Base-by-base conservation (phyloP, 139 green algal genomes). In the Tetraselmis striata region DNA sequence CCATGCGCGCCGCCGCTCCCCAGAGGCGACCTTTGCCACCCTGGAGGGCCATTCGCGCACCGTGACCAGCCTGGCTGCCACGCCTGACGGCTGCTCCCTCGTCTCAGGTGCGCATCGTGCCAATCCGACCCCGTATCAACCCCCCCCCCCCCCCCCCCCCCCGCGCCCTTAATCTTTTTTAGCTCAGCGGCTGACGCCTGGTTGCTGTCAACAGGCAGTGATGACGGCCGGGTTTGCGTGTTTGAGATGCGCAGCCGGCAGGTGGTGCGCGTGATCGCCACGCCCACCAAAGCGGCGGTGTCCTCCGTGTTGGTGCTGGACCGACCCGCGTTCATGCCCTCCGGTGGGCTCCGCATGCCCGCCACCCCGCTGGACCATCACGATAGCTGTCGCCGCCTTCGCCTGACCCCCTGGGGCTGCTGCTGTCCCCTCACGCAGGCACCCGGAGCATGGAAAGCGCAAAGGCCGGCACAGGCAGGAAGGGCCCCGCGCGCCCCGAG, bases 201-300 rank as follows among this genome's bases (percentile, higher is more conserved):
- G 22, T 30, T 28, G 25, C 11, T n/a, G 75, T 31, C n/a, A 74
- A 30, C 80, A 91, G 91, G 90, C 1, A 92, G 84, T 28, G 88
- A 94, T 31, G 94, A 98, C 58, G 87, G 89, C 29, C 93, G 31
- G 0, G 91, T 92, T 11, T 80, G 86, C 1, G 83, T 95, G 23
- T 98, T 94, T 94, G 93, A 98, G 80, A 59, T 95, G 77, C 83
- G 84, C 80, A 95, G 87, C 59, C 78, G 90, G 1, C 94, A 97
- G 84, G 84, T 87, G 1, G 75, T 96, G 28, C 87, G 87, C 30
- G 79, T 87, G 28, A 83, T 97, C 28, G 30, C 78, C 0, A 84
- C 82, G 23, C 86, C 91, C 1, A 86, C 83, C 18, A 92, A 90
- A 78, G 83, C 85, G 11, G 87, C 93, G 0, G 88, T 96, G 29